Conservation (phyloP, 495 filamentous ascomycete genomes). For the Aspergillus biplanus region DNA sequence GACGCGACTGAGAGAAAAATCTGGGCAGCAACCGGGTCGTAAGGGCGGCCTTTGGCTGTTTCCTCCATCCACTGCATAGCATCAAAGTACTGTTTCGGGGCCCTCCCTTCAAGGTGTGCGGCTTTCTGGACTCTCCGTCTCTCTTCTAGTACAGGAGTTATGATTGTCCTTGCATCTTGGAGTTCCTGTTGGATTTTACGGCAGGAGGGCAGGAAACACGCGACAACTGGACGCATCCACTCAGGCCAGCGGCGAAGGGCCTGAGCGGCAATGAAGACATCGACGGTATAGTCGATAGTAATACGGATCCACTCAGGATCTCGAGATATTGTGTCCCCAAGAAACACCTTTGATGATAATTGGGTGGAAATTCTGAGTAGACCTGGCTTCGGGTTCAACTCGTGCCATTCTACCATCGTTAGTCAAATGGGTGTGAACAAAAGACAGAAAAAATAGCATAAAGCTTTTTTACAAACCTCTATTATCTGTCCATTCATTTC, state of each 20-base stretch:
- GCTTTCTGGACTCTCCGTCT: neutral
- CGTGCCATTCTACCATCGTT: neutral
- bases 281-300: neutral
- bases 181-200: neutral
- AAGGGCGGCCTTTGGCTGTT: slow-evolving; percentile 3
- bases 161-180: neutral
- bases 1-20: slow-evolving; percentile 23
- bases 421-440: neutral
- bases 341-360: neutral
- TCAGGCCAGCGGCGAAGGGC: neutral
- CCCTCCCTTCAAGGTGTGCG: neutral
- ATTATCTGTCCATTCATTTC: neutral
- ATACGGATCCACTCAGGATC: slow-evolving; percentile 2
- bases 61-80: slow-evolving; percentile 26
- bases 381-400: neutral
- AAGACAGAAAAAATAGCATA: no score
- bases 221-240: neutral
- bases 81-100: slow-evolving; percentile 23
- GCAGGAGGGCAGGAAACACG: neutral
- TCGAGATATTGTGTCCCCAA: neutral
- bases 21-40: slow-evolving; percentile 20
- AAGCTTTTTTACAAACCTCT: neutral
- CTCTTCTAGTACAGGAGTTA: neutral
- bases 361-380: neutral
- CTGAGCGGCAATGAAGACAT: neutral